A percentile compares a stretch with the other conserved stretches of the same genome.
These are phyloP conservation scores for Cenococcum geophilum DNA, from an alignment of 495 filamentous ascomycete species.

Conservation along the genomic window DNA sequence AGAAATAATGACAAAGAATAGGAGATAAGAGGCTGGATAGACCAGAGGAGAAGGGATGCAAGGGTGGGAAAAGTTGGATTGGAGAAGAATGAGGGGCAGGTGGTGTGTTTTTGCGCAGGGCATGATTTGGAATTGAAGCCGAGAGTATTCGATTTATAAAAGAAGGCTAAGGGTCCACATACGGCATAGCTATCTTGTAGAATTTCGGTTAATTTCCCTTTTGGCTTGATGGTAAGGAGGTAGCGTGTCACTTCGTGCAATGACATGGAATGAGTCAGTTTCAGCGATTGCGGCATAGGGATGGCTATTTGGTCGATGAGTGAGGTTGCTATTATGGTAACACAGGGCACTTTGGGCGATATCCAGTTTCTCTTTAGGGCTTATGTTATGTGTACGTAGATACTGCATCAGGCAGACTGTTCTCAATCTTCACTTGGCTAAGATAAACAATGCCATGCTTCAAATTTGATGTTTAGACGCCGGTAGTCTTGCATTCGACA, in stretches of 20 bases:
- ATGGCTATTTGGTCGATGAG: neutral
- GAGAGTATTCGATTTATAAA: neutral
- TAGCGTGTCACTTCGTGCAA: neutral
- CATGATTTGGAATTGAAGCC: neutral
- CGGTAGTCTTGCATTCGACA: no score
- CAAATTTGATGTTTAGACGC: no score
- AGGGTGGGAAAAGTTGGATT: neutral
- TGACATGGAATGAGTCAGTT: neutral
- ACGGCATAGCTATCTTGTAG: neutral
- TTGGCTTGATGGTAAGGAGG: neutral
- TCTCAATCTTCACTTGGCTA: neutral
- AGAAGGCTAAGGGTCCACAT: neutral
- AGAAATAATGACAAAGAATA: neutral
- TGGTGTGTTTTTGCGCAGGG: neutral
- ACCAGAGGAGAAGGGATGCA: neutral
- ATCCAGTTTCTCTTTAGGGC: neutral
- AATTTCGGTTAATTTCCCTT: neutral
- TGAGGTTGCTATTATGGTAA: neutral
- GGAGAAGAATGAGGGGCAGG: no score
- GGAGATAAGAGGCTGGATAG: neutral
- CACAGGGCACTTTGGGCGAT: neutral
- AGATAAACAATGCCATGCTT: no score
- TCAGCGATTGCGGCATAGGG: neutral
- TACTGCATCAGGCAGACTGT: neutral
- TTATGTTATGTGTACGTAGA: constrained; percentile 4